Conservation (phyloP, 1,139 yeast genomes). For the Williopsis jadinii region DNA sequence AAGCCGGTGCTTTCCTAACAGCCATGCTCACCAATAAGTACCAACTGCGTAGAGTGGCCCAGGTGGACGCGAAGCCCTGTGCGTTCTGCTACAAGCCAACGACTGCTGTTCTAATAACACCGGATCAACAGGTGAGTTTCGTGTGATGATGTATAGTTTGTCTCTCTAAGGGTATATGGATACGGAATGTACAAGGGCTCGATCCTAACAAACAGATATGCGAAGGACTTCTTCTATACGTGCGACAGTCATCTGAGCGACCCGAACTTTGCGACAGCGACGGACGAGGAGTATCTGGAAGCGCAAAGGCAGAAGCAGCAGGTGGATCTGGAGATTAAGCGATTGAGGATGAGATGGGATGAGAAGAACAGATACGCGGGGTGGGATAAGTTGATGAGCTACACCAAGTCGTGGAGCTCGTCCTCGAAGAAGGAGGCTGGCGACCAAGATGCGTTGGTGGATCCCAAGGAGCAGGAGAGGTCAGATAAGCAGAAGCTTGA, state of each 20-base stretch:
- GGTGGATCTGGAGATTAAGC: conserved; percentile 36
- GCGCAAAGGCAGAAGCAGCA: conserved; percentile 34
- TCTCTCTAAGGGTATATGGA: conserved; percentile 5
- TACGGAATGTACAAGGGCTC: background rate
- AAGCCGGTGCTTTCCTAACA: background rate
- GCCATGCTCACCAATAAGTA: conserved; percentile 43
- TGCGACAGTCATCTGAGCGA: conserved; percentile 63
- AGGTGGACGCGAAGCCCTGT: conserved; percentile 51
- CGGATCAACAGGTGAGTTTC: conserved; percentile 27
- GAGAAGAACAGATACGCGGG: conserved; percentile 21
- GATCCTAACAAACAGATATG: background rate
- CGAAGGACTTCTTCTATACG: conserved; percentile 56
- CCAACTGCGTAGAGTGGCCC: conserved; percentile 49
- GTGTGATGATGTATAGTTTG: conserved; percentile 17
- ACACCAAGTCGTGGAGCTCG: conserved; percentile 20
- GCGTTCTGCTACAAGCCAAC: conserved; percentile 63
- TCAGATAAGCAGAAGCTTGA: conserved; percentile 19
- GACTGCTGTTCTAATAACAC: conserved; percentile 49
- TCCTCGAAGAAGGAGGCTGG: conserved; percentile 15
- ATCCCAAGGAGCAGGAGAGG: conserved; percentile 17
- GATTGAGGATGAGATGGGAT: conserved; percentile 25
- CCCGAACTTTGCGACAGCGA: conserved; percentile 51
- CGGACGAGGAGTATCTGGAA: conserved; percentile 40
- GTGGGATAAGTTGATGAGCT: conserved; percentile 30
- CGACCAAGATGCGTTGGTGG: conserved; percentile 13